These are phyloP conservation scores for Citrus hindsii DNA, from an alignment of 345 rosid genomes.

Conservation along the genomic window DNA sequence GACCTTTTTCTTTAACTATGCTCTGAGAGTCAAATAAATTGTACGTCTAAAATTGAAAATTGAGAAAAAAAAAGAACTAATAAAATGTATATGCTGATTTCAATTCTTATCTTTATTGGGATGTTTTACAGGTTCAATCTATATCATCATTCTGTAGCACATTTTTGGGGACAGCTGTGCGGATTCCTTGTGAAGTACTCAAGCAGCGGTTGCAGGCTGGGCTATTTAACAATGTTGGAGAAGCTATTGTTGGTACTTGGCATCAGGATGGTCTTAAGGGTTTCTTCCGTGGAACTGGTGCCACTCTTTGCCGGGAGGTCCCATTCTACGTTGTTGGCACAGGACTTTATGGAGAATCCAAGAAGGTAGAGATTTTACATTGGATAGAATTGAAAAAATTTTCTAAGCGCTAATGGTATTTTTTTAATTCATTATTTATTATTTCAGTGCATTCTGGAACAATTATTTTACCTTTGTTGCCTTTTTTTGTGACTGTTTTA, in stretches of 20 bases:
- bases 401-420: neutral
- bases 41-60: neutral
- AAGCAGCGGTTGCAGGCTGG: conserved; percentile 98
- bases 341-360: conserved; percentile 90
- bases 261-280: conserved; percentile 87
- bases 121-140: conserved; percentile 74
- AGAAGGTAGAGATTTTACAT: conserved; percentile 55
- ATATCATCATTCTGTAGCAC: conserved; percentile 95
- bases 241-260: conserved; percentile 92
- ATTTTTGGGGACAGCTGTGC: conserved; percentile 83
- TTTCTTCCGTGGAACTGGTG: conserved; percentile 96
- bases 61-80: neutral
- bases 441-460: neutral
- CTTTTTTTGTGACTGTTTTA: neutral
- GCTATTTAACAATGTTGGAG: conserved; percentile 81
- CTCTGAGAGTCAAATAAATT: neutral
- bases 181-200: conserved; percentile 96
- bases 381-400: neutral
- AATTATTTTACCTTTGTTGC: neutral
- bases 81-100: neutral
- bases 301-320: conserved; percentile 95
- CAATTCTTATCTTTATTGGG: neutral
- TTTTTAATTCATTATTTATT: neutral
- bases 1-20: neutral
- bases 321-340: conserved; percentile 96